phyloP scores from a whole-genome alignment of 345 rosid species.

The Populus nigra region DNA sequence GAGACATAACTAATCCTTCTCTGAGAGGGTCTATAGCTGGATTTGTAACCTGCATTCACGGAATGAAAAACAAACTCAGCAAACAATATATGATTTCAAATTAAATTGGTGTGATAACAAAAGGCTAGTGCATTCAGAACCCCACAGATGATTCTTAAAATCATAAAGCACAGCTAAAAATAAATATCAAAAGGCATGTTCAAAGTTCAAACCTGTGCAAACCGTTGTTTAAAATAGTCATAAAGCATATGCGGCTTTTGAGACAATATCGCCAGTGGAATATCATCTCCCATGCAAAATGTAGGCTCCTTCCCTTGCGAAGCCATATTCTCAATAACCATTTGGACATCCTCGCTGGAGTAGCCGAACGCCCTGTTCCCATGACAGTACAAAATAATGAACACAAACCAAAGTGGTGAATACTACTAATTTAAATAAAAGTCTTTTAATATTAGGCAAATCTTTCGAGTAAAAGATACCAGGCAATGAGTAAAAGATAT shows the following conservation, averaged over 20 bases:
- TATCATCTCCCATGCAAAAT: slow-evolving; percentile 97
- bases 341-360: slow-evolving; percentile 98
- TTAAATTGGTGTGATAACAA: not conserved
- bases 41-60: slow-evolving; percentile 73
- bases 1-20: slow-evolving; percentile 98
- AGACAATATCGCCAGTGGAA: slow-evolving; percentile 80
- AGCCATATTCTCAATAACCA: slow-evolving; percentile 98
- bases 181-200: slow-evolving; percentile 6
- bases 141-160: not conserved
- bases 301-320: slow-evolving; percentile 97
- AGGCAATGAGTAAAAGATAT: no score
- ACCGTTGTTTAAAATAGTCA: slow-evolving; percentile 97
- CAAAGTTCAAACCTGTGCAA: slow-evolving; percentile 77
- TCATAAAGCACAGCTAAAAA: not conserved
- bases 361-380: slow-evolving; percentile 88
- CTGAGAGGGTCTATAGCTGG: slow-evolving; percentile 98
- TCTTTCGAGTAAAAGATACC: no score
- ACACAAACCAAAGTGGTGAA: slow-evolving; percentile 12
- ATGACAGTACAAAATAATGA: slow-evolving; percentile 21
- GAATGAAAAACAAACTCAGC: slow-evolving; percentile 7
- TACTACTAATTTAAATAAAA: not conserved
- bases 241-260: slow-evolving; percentile 89
- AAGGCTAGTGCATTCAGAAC: not conserved
- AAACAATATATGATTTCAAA: not conserved
- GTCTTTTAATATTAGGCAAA: no score